Conservation (phyloP, 495 filamentous ascomycete species). For the Cryomyces minteri region DNA sequence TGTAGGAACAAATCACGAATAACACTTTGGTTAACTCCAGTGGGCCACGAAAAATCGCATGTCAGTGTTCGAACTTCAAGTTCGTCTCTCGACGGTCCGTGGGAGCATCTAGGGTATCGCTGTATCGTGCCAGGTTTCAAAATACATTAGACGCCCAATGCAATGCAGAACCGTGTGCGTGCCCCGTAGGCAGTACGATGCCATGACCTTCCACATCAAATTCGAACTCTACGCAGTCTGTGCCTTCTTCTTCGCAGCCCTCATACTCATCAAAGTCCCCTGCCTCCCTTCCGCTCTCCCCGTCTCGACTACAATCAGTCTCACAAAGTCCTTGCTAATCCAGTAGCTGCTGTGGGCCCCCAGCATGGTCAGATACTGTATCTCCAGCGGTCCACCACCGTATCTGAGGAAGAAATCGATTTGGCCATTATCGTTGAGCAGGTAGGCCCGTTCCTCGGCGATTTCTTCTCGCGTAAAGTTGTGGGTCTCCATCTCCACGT, state of each 20-base stretch:
- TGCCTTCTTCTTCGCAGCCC: conserved; percentile 50
- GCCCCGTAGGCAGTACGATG: no score
- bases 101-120: no score
- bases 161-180: no score
- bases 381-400: conserved; percentile 66
- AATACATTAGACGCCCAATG: no score
- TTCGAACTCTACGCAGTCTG: no score
- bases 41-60: no score
- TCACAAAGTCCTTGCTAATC: conserved; percentile 65
- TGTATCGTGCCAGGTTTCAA: no score
- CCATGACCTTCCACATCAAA: no score
- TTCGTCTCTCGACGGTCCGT: no score
- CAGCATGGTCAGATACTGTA: conserved; percentile 94
- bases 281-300: conserved; percentile 54
- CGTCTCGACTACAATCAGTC: conserved; percentile 74
- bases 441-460: conserved; percentile 69
- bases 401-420: conserved; percentile 75
- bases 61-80: no score
- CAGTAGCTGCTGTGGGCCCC: conserved; percentile 95
- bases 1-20: no score
- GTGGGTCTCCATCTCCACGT: conserved; percentile 86
- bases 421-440: conserved; percentile 91
- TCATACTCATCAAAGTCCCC: conserved; percentile 46
- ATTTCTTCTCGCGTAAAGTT: conserved; percentile 87
- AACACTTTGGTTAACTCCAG: no score